Percentiles rank a stretch among this genome's conserved stretches.
Conservation (phyloP, 1,139 yeast species). For the Chernovozyma sophiae-reginae region DNA sequence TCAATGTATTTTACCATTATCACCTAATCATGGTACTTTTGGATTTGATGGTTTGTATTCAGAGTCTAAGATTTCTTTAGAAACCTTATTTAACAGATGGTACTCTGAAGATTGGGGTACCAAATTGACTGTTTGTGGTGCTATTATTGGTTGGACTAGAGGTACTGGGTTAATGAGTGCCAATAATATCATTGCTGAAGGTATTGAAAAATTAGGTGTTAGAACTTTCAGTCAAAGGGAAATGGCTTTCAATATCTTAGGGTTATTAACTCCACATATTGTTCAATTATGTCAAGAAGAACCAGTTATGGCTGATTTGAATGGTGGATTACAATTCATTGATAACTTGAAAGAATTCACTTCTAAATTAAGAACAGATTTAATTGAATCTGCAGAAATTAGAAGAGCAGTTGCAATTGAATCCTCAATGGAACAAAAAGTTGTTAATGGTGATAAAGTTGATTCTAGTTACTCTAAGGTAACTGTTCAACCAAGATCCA, state of each 20-base stretch:
- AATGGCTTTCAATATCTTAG: conserved; percentile 97
- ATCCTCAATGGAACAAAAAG: conserved; percentile 88
- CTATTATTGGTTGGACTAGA: conserved; percentile 99
- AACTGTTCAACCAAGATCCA: conserved; percentile 84
- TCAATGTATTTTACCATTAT: conserved; percentile 90
- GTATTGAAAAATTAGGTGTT: conserved; percentile 91
- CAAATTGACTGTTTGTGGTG: conserved; percentile 95
- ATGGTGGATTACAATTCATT: conserved; percentile 95
- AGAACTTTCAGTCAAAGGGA: conserved; percentile 98
- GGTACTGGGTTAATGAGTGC: conserved; percentile 99
- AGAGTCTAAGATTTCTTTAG: conserved; percentile 91
- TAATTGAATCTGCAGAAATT: conserved; percentile 81
- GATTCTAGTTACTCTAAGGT: conserved; percentile 82
- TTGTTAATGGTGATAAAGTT: conserved; percentile 84
- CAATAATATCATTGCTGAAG: conserved; percentile 96
- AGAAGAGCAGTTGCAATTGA: conserved; percentile 95
- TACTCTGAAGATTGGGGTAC: conserved; percentile 94
- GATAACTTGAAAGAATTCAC: conserved; percentile 90
- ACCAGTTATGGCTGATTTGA: conserved; percentile 96
- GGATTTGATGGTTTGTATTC: conserved; percentile 98
- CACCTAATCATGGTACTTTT: conserved; percentile 98
- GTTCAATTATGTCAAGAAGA: conserved; percentile 85
- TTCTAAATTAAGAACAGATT: conserved; percentile 72
- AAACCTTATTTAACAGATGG: conserved; percentile 98
- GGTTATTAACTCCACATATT: conserved; percentile 84